These are phyloP conservation scores for Lachancea dasiensis DNA, from an alignment of 805 yeast species.

Conservation along the genomic window DNA sequence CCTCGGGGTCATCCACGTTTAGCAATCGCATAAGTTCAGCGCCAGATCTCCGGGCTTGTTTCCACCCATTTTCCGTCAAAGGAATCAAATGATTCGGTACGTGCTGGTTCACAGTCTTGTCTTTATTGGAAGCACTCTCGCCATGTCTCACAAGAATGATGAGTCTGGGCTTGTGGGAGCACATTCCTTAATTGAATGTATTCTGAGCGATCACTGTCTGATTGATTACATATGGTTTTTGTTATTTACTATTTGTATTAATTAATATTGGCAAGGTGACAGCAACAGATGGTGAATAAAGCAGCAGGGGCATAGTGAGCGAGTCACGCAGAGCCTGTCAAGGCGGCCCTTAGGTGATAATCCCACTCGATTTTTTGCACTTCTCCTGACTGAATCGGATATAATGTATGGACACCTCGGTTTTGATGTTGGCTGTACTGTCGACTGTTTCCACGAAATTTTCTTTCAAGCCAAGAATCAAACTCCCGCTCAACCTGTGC, in stretches of 20 bases:
- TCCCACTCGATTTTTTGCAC: too few species aligned
- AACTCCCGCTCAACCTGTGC: too few species aligned
- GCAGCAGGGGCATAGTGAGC: too few species aligned
- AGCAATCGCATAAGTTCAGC: conserved; percentile 34
- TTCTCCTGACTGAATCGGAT: too few species aligned
- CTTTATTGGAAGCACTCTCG: conserved; percentile 84
- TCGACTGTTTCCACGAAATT: too few species aligned
- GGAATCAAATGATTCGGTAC: conserved; percentile 78
- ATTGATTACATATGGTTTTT: not conserved
- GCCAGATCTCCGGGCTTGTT: conserved; percentile 60
- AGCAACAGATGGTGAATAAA: too few species aligned
- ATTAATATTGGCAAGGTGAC: too few species aligned
- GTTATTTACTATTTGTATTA: not conserved
- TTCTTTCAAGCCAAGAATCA: too few species aligned
- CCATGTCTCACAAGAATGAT: conserved; percentile 86
- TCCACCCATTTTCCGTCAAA: conserved; percentile 64
- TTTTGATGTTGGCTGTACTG: too few species aligned
- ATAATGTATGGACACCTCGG: too few species aligned
- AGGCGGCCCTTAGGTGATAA: too few species aligned
- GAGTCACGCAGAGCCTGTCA: too few species aligned
- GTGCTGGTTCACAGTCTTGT: conserved; percentile 70
- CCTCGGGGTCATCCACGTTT: conserved; percentile 20
- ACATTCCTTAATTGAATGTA: not conserved
- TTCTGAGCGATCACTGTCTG: not conserved
- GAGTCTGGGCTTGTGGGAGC: conserved; percentile 39